These are phyloP conservation scores for Aspergillus steynii DNA, from an alignment of 495 filamentous ascomycete genomes.

Conservation along the genomic window DNA sequence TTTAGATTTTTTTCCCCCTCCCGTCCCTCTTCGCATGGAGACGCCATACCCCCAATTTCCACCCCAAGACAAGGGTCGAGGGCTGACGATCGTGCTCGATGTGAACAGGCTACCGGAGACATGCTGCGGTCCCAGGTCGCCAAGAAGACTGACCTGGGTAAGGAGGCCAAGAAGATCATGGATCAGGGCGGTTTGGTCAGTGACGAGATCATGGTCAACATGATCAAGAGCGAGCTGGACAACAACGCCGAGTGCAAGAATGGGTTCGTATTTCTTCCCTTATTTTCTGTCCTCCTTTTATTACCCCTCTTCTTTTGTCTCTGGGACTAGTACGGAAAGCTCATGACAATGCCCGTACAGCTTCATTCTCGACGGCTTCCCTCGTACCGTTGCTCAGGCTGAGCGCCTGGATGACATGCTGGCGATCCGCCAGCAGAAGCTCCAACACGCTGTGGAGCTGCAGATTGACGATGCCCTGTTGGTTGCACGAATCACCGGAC, in stretches of 20 bases:
- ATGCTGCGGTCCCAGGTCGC: constrained; percentile 99
- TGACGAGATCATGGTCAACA: constrained; percentile 98
- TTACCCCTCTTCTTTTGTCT: background rate
- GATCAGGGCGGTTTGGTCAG: constrained; percentile 95
- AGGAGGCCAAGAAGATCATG: constrained; percentile 99
- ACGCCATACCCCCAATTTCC: background rate
- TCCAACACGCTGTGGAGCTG: constrained; percentile 93
- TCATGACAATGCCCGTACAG: constrained; percentile 48
- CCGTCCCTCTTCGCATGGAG: background rate
- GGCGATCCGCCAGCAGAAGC: constrained; percentile 63
- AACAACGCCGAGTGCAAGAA: constrained; percentile 94
- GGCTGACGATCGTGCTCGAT: constrained; percentile 1
- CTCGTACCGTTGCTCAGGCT: constrained; percentile 91
- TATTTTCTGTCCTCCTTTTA: background rate
- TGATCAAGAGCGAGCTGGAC: constrained; percentile 97
- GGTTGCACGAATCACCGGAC: constrained; percentile 94
- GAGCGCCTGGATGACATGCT: constrained; percentile 95
- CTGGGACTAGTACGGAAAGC: background rate
- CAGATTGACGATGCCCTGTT: constrained; percentile 94
- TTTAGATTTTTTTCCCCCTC: background rate
- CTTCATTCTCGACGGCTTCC: constrained; percentile 99
- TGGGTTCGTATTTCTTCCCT: constrained; percentile 52
- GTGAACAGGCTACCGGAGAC: constrained; percentile 85
- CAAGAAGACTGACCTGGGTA: constrained; percentile 92
- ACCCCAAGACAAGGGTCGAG: background rate